Evolutionary conservation across 2,329 filamentous ascomycete species (phyloP).

Genomic region (Stemphylium lycopersici): DNA sequence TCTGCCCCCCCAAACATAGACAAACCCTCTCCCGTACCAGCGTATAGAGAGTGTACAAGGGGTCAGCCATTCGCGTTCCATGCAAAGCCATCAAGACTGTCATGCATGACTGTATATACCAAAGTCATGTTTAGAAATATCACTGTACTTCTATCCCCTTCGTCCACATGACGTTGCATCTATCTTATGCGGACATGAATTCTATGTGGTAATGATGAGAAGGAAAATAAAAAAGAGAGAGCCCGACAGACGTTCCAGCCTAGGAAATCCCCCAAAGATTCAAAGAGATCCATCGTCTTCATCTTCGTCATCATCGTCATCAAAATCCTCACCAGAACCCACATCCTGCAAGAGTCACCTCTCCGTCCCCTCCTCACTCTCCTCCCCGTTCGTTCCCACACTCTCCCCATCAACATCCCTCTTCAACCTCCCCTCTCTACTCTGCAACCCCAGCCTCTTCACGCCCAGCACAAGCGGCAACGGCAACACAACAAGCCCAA

Average conservation of each 20-base stretch:
- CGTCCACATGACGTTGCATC: too few relatives aligned
- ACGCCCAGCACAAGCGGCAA: constrained; percentile 72
- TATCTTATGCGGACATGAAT: neutral
- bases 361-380: constrained; percentile 19
- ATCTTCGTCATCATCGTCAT: constrained; percentile 1
- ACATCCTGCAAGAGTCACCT: constrained; percentile 28
- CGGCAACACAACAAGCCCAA: constrained; percentile 70
- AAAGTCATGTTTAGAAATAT: constrained; percentile 47
- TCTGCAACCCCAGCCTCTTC: constrained; percentile 62
- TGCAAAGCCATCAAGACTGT: constrained; percentile 30
- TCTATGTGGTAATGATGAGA: neutral
- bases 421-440: constrained; percentile 38
- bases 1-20: constrained; percentile 12
- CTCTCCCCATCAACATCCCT: constrained; percentile 41
- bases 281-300: neutral
- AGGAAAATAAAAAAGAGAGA: neutral
- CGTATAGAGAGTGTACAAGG: constrained; percentile 20
- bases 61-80: constrained; percentile 26
- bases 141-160: constrained; percentile 39
- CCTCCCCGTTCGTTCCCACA: constrained; percentile 11
- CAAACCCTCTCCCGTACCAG: constrained; percentile 16
- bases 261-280: neutral
- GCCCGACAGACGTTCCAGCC: neutral
- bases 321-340: constrained; percentile 14
- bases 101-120: constrained; percentile 45